Conservation (phyloP, 495 filamentous ascomycete species). For the Halenospora varia region DNA sequence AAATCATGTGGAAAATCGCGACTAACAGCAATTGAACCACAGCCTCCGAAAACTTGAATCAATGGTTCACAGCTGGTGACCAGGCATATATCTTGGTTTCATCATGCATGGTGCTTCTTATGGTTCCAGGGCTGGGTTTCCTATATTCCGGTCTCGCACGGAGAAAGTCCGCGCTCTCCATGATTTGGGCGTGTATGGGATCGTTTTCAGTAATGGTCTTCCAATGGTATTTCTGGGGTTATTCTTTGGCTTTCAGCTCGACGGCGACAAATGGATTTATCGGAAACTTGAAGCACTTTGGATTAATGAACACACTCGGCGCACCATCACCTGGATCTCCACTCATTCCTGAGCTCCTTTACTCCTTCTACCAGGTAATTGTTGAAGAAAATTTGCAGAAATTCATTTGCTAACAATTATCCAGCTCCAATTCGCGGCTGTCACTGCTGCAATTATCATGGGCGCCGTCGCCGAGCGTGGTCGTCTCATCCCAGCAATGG, state of each 20-base stretch:
- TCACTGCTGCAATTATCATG: slow-evolving; percentile 89
- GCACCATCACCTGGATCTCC: slow-evolving; percentile 76
- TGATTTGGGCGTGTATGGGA: slow-evolving; percentile 93
- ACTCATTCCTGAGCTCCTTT: slow-evolving; percentile 83
- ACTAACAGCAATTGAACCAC: slow-evolving; percentile 2
- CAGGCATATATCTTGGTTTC: slow-evolving; percentile 86
- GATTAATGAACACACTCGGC: slow-evolving; percentile 72
- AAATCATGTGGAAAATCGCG: slow-evolving; percentile 46
- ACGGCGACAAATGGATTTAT: slow-evolving; percentile 79
- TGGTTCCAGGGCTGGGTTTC: slow-evolving; percentile 74
- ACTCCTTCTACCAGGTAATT: slow-evolving; percentile 75
- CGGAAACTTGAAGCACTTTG: slow-evolving; percentile 83
- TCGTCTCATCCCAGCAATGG: slow-evolving; percentile 89
- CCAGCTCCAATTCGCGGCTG: slow-evolving; percentile 93
- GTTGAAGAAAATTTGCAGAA: background rate
- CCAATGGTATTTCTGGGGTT: slow-evolving; percentile 99
- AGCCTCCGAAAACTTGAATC: slow-evolving; percentile 56
- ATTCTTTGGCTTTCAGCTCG: slow-evolving; percentile 86
- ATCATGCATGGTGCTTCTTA: slow-evolving; percentile 92
- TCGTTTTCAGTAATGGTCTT: slow-evolving; percentile 85
- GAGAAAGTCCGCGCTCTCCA: slow-evolving; percentile 87
- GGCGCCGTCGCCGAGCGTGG: slow-evolving; percentile 92
- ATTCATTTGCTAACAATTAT: slow-evolving; percentile 11
- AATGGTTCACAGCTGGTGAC: slow-evolving; percentile 66
- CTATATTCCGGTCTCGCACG: slow-evolving; percentile 95